phyloP scores from a whole-genome alignment of 31 red algal species.

The Odonthalia washingtoniensis region DNA sequence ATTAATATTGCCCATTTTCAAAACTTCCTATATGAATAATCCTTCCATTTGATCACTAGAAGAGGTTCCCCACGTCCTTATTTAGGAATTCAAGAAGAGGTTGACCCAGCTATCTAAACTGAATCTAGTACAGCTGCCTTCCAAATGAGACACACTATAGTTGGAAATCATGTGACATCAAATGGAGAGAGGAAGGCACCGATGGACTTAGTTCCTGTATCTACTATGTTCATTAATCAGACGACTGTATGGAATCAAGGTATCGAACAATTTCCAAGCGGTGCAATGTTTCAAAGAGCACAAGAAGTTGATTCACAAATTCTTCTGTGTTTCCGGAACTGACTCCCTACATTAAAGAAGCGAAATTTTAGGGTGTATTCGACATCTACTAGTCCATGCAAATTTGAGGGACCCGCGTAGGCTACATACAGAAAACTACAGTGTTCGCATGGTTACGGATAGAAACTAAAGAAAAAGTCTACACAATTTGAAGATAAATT shows the following conservation, averaged over 20 bases:
- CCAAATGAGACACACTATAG: too few relatives aligned
- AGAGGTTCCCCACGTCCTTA: conserved; percentile 31
- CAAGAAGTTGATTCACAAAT: conserved; percentile 61
- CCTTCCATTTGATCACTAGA: conserved; percentile 29
- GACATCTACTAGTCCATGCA: too few relatives aligned
- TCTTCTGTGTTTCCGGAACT: background rate
- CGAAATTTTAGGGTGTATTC: too few relatives aligned
- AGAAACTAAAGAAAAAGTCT: too few relatives aligned
- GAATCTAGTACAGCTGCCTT: conserved; percentile 57
- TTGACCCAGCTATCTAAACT: conserved; percentile 36
- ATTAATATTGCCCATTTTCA: conserved; percentile 57
- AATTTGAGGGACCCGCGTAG: too few relatives aligned
- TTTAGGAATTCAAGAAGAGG: conserved; percentile 26
- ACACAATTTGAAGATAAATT: too few relatives aligned
- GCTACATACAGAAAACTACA: too few relatives aligned
- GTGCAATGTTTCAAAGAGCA: conserved; percentile 31
- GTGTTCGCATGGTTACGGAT: too few relatives aligned
- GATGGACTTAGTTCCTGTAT: conserved; percentile 4
- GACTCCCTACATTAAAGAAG: too few relatives aligned
- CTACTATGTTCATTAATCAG: conserved; percentile 53
- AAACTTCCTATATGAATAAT: conserved; percentile 69
- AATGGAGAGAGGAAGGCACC: background rate
- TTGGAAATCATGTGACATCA: conserved; percentile 43
- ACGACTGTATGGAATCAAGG: conserved; percentile 16
- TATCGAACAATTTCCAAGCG: conserved; percentile 50